These are phyloP conservation scores for Entelexis paramagnoliae DNA, from an alignment of 1,139 yeast species.

Conservation along the genomic window DNA sequence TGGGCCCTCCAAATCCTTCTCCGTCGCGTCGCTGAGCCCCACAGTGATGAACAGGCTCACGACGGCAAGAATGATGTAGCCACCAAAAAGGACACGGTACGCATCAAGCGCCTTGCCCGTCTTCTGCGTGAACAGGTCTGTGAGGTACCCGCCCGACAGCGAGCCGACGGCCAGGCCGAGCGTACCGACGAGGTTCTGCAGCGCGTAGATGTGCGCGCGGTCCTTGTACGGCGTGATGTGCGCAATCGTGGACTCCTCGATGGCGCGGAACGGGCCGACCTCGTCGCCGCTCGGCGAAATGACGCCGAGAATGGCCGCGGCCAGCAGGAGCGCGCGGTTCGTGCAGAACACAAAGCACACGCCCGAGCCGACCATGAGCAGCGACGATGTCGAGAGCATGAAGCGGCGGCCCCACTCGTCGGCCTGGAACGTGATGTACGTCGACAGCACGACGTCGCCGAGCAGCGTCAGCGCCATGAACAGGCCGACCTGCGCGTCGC, in stretches of 20 bases:
- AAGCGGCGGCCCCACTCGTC: constrained; percentile 61
- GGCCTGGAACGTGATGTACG: constrained; percentile 66
- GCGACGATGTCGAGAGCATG: constrained; percentile 55
- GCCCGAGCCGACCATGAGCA: constrained; percentile 66
- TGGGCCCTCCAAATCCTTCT: constrained; percentile 26
- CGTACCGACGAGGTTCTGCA: constrained; percentile 57
- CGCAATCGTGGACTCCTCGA: constrained; percentile 79
- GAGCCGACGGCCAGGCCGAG: constrained; percentile 72
- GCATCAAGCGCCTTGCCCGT: constrained; percentile 35
- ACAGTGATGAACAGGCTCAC: constrained; percentile 47
- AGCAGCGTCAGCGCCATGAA: constrained; percentile 75
- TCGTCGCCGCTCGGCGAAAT: constrained; percentile 89
- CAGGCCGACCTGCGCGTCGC: constrained; percentile 54
- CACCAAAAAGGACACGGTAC: constrained; percentile 49
- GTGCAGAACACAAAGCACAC: constrained; percentile 46
- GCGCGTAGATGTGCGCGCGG: constrained; percentile 67
- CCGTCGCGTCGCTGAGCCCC: constrained; percentile 48
- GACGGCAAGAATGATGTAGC: constrained; percentile 49
- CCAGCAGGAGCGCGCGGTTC: constrained; percentile 45
- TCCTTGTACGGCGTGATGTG: constrained; percentile 59
- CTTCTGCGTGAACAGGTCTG: constrained; percentile 37
- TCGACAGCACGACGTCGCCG: constrained; percentile 71
- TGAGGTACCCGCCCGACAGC: constrained; percentile 49
- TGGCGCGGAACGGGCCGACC: constrained; percentile 83
- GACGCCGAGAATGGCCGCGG: constrained; percentile 58